These are phyloP conservation scores for Calendula officinalis DNA, from an alignment of 129 eudicot species.

Conservation along the genomic window DNA sequence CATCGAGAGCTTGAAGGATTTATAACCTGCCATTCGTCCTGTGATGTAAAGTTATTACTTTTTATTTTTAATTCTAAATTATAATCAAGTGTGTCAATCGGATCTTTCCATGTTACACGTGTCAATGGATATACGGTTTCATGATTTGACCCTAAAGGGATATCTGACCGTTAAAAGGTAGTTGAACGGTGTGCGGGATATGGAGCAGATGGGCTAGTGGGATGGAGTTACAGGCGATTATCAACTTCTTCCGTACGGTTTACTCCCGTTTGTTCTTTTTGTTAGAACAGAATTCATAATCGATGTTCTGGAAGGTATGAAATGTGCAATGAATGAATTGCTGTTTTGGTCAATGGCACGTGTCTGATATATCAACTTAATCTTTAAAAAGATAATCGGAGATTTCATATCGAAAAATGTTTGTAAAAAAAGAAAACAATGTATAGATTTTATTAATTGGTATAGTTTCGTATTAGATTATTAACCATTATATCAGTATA, in stretches of 20 bases:
- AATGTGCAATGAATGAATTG: slow-evolving; percentile 29
- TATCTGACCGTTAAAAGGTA: slow-evolving; percentile 2
- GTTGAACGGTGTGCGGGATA: slow-evolving; percentile 17
- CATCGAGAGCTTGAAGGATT: slow-evolving; percentile 26
- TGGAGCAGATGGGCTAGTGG: slow-evolving; percentile 18
- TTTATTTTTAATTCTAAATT: background rate
- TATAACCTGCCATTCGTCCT: slow-evolving; percentile 18
- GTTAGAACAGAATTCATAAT: slow-evolving; percentile 9
- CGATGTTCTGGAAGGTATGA: slow-evolving; percentile 29
- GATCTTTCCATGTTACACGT: slow-evolving; percentile 6
- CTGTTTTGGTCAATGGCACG: slow-evolving; percentile 22
- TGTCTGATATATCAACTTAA: background rate
- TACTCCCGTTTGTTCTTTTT: slow-evolving; percentile 13
- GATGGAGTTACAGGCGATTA: slow-evolving; percentile 28
- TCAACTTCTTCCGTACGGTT: slow-evolving; percentile 11
- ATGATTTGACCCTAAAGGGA: background rate
- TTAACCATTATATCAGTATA: no score
- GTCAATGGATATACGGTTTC: slow-evolving; percentile 4
- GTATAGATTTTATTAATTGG: no score
- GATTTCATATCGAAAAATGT: no score
- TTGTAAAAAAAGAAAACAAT: no score
- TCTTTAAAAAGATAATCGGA: background rate
- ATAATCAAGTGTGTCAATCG: slow-evolving; percentile 11
- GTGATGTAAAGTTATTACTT: slow-evolving; percentile 1
- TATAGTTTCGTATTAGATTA: no score